Conservation (phyloP, 768 basidiomycete genomes). For the Russula compacta region DNA sequence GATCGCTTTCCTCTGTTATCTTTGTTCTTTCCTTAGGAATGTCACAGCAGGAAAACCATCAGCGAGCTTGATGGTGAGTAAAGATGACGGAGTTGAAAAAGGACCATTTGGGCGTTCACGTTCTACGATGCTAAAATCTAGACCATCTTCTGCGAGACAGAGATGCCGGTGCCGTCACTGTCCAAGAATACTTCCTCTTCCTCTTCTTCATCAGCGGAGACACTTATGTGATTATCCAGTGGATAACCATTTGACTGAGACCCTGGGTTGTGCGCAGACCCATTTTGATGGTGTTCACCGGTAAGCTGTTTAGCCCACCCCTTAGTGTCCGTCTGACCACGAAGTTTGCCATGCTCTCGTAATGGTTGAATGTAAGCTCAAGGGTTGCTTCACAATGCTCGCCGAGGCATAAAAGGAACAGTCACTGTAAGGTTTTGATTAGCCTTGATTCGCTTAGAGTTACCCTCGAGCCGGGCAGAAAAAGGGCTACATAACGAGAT, state of each 20-base stretch:
- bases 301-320: not conserved
- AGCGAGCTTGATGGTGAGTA: conserved; percentile 12
- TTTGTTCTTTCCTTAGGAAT: conserved; percentile 4
- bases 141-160: conserved; percentile 25
- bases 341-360: not conserved
- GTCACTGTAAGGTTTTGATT: not conserved
- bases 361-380: conserved; percentile 2
- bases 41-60: conserved; percentile 4
- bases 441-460: not conserved
- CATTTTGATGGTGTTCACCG: not conserved
- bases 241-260: not conserved
- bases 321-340: not conserved
- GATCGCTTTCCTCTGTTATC: not conserved
- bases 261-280: not conserved
- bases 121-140: conserved; percentile 49
- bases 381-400: conserved; percentile 2
- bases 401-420: conserved; percentile 1
- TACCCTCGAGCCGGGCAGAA: not conserved
- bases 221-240: not conserved
- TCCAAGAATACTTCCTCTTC: conserved; percentile 24
- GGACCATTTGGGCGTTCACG: conserved; percentile 23
- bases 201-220: not conserved
- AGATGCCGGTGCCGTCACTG: conserved; percentile 41
- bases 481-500: not conserved
- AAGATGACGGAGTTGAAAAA: conserved; percentile 6